Conservation (phyloP, 495 filamentous ascomycete genomes). For the Penicillium turbatum region DNA sequence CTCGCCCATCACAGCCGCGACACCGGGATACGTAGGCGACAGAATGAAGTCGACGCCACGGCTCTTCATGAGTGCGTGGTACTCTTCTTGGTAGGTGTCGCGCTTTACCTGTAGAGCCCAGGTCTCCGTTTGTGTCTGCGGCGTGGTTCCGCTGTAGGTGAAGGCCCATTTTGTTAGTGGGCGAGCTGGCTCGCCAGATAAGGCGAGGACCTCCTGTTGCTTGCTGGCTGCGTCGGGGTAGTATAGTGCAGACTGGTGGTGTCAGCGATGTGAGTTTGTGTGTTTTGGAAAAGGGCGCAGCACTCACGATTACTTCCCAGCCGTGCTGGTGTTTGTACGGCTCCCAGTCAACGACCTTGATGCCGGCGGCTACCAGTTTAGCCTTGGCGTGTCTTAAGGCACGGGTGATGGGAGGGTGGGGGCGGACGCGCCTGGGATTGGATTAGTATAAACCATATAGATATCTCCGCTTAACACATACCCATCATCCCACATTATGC, state of each 20-base stretch:
- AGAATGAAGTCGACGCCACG: slow-evolving; percentile 67
- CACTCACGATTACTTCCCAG: slow-evolving; percentile 53
- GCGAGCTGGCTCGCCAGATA: slow-evolving; percentile 52
- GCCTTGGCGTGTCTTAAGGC: slow-evolving; percentile 54
- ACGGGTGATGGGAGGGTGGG: slow-evolving; percentile 64
- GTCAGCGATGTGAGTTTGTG: background rate
- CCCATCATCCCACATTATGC: slow-evolving; percentile 66
- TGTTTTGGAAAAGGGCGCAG: background rate
- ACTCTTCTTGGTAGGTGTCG: slow-evolving; percentile 54
- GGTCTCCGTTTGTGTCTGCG: slow-evolving; percentile 37
- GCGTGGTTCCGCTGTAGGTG: slow-evolving; percentile 44
- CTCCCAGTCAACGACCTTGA: slow-evolving; percentile 62
- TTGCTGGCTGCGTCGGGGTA: slow-evolving; percentile 51
- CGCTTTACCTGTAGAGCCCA: slow-evolving; percentile 46
- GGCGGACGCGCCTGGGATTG: slow-evolving; percentile 36
- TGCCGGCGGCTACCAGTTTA: slow-evolving; percentile 47
- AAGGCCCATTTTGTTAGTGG: slow-evolving; percentile 57
- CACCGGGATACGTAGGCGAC: slow-evolving; percentile 56
- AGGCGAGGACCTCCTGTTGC: slow-evolving; percentile 39
- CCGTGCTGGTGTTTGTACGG: slow-evolving; percentile 58
- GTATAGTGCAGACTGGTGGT: slow-evolving; percentile 44
- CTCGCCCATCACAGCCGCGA: slow-evolving; percentile 56
- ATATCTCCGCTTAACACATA: slow-evolving; percentile 16
- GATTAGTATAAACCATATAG: background rate
- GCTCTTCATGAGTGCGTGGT: slow-evolving; percentile 56